phyloP scores from a whole-genome alignment of 2,329 filamentous ascomycete genomes.

The Xylaria sp. region DNA sequence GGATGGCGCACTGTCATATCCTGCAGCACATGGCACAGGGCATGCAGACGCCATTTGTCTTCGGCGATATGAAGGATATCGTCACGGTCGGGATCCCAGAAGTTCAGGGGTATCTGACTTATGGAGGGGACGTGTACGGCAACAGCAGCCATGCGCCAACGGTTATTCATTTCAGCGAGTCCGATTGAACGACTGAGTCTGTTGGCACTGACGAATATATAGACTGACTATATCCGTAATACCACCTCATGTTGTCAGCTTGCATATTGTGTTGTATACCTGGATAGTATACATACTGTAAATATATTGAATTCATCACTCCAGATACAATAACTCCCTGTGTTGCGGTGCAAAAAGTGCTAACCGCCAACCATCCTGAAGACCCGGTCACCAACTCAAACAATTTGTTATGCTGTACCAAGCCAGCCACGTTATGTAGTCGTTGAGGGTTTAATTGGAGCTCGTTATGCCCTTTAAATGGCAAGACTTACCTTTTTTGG shows the following conservation, averaged over 20 bases:
- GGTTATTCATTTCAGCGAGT: slow-evolving; percentile 30
- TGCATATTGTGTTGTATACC: background rate
- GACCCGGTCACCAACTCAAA: background rate
- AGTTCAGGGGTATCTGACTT: slow-evolving; percentile 30
- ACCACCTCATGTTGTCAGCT: background rate
- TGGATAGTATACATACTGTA: background rate
- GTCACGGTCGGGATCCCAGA: slow-evolving; percentile 25
- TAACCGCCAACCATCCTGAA: background rate
- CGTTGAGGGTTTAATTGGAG: background rate
- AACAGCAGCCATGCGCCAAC: slow-evolving; percentile 34
- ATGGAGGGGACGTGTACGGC: slow-evolving; percentile 32
- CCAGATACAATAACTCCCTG: background rate
- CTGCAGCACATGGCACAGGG: slow-evolving; percentile 34
- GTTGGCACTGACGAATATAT: background rate
- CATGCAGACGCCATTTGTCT: slow-evolving; percentile 33
- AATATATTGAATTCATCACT: background rate
- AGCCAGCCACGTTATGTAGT: background rate
- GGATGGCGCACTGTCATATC: slow-evolving; percentile 34
- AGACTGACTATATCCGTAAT: background rate
- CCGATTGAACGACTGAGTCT: background rate
- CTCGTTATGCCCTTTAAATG: background rate
- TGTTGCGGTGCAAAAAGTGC: background rate
- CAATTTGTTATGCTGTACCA: background rate
- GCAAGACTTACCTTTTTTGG: background rate
- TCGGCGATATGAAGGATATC: slow-evolving; percentile 31